These are phyloP conservation scores for Leishmania lainsoni DNA, from an alignment of 208 protist species.

Conservation along the genomic window DNA sequence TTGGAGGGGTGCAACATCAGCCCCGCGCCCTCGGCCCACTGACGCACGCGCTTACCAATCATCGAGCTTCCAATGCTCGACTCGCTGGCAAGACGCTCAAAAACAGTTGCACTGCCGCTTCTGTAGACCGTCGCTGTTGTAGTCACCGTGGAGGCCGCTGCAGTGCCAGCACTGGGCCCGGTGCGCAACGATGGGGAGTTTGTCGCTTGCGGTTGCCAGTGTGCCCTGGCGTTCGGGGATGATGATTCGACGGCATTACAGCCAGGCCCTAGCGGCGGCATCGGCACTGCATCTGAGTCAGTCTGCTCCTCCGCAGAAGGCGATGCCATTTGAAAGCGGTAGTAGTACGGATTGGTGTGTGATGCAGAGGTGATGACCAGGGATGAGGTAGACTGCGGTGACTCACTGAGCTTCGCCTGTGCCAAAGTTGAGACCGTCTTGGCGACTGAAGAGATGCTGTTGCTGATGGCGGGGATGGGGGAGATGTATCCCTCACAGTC, in stretches of 20 bases:
- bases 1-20: constrained; percentile 12
- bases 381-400: neutral
- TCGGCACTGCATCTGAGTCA: neutral
- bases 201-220: too few relatives aligned
- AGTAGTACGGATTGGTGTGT: constrained; percentile 5
- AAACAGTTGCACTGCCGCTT: constrained; percentile 3
- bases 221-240: neutral
- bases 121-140: neutral
- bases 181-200: neutral
- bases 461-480: neutral
- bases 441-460: neutral
- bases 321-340: neutral
- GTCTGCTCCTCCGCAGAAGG: neutral
- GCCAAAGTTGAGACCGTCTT: neutral
- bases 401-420: neutral
- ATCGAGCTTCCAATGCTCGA: constrained; percentile 8
- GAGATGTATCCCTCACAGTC: neutral
- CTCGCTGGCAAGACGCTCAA: constrained; percentile 16
- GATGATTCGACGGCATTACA: neutral
- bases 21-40: constrained; percentile 34
- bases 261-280: neutral
- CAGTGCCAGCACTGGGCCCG: neutral
- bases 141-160: neutral
- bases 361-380: neutral
- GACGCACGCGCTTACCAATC: constrained; percentile 26